Percentiles rank a stretch among this genome's conserved stretches.
phyloP scores from a whole-genome alignment of 2,329 filamentous ascomycete genomes.

The Pleomassaria siparia region DNA sequence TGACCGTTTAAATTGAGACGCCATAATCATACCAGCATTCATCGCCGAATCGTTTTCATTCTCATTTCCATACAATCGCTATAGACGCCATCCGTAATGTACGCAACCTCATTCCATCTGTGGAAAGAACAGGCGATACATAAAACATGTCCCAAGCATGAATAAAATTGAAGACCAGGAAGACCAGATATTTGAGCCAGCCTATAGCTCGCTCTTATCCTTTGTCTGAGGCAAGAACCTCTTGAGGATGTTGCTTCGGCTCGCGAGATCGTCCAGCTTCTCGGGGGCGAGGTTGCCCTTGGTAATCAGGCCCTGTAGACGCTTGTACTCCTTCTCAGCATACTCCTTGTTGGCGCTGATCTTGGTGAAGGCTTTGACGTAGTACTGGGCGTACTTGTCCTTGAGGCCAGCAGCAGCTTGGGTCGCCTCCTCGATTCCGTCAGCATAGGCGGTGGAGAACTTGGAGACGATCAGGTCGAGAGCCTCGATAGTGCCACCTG shows the following conservation, averaged over 20 bases:
- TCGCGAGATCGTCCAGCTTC: slow-evolving; percentile 86
- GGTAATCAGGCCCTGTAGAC: slow-evolving; percentile 75
- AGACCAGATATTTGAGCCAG: background rate
- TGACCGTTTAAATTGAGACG: background rate
- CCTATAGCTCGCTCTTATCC: slow-evolving; percentile 72
- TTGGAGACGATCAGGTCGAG: slow-evolving; percentile 77
- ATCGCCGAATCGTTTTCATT: slow-evolving; percentile 14
- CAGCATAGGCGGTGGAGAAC: slow-evolving; percentile 63
- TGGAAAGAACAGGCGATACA: background rate
- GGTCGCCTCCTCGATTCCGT: slow-evolving; percentile 69
- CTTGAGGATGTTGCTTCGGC: slow-evolving; percentile 83
- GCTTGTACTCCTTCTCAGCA: slow-evolving; percentile 79
- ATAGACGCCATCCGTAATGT: slow-evolving; percentile 2
- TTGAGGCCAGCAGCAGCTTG: slow-evolving; percentile 68
- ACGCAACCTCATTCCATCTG: background rate
- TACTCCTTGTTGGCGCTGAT: slow-evolving; percentile 74
- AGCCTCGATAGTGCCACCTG: slow-evolving; percentile 78
- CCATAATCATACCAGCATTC: background rate
- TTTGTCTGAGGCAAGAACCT: slow-evolving; percentile 65
- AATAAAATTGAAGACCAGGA: background rate
- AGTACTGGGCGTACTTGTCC: slow-evolving; percentile 90
- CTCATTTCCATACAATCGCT: slow-evolving; percentile 17
- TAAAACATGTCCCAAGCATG: background rate
- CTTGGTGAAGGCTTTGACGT: slow-evolving; percentile 88
- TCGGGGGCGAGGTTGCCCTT: slow-evolving; percentile 83